These are phyloP conservation scores for Scedosporium aurantiacum DNA, from an alignment of 2,329 filamentous ascomycete species.

Conservation along the genomic window DNA sequence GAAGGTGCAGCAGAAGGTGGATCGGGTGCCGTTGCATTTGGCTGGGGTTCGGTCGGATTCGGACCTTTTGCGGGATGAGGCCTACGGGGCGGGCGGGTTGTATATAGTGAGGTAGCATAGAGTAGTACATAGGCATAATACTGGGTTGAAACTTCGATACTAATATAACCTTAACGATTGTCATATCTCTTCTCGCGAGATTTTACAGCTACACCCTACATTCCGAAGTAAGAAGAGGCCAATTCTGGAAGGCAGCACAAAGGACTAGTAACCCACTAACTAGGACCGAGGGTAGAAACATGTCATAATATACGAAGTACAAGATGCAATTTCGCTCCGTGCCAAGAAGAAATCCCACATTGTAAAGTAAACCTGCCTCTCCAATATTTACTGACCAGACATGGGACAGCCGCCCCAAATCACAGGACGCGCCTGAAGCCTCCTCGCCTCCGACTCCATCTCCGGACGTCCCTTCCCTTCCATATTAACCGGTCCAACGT, in stretches of 20 bases:
- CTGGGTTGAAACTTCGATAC: neutral
- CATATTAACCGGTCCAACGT: conserved; percentile 14
- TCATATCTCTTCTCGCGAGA: too few species aligned
- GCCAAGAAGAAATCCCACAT: neutral
- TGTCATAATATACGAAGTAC: neutral
- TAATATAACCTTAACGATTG: too few species aligned
- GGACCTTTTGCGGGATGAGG: conserved; percentile 35
- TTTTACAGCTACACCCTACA: too few species aligned
- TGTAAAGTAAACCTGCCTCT: neutral
- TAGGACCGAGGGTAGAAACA: too few species aligned
- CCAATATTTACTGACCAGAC: too few species aligned
- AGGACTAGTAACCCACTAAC: too few species aligned
- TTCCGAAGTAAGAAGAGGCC: too few species aligned
- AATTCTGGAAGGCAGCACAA: too few species aligned
- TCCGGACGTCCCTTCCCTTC: conserved; percentile 12
- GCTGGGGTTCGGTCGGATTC: conserved; percentile 44
- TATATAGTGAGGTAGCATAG: conserved; percentile 16
- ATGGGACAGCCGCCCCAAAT: neutral
- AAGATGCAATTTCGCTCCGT: neutral
- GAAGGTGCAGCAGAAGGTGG: conserved; percentile 41
- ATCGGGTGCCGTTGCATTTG: conserved; percentile 46
- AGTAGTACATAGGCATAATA: neutral
- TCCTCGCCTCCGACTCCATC: conserved; percentile 7
- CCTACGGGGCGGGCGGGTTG: conserved; percentile 36
- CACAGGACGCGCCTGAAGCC: neutral